Base-by-base conservation (phyloP, 2,329 filamentous ascomycete genomes). In the Alternaria sp. region DNA sequence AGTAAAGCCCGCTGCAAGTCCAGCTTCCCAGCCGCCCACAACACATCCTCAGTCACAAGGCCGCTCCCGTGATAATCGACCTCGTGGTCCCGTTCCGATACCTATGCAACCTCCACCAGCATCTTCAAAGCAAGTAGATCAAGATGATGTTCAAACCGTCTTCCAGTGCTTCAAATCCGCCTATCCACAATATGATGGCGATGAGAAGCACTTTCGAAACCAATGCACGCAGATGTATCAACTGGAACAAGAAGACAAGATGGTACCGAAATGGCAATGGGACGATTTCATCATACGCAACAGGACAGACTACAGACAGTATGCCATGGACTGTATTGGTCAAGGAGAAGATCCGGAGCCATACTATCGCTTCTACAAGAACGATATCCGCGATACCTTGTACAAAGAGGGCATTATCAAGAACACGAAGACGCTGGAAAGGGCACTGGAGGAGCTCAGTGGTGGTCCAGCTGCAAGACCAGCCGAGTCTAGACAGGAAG, bases 231-330 rank as follows among this genome's bases (percentile, higher is more conserved):
- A 73, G 36, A 76, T 80, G 17, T 58, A 72, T 19, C 51, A 67
- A 21, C 67, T 80, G 7, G 73, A 77, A 15, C 23, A 56, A 11
- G 67, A 75, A 36, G 75, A 77, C 25, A 75, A 70, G 40, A 77
- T 78, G 73, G 71, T 78, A 13, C 74, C 78, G 1, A 79, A 74
- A 44, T 79, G 70, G 65, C 74, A 77, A 40, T 81, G 80, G 80
- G 80, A 81, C 53, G 79, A 81, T 50, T 81, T 70, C 57, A 73
- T 81, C 36, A 73, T 80, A 25, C 72, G 79, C 15, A 73, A 77
- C 58, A 63, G 67, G 25, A 75, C 63, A 6, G 76, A 80, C n/a
- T 81, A 76, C 63, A 69, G 57, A 13, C 47, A 57, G 1, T 79
- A 80, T 25, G 63, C 50, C 1, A 21, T 61, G 9, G 61, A 69